A percentile compares a stretch with the other conserved stretches of the same genome.
Conservation (phyloP, 768 basidiomycete genomes). For the Mrakia frigida region DNA sequence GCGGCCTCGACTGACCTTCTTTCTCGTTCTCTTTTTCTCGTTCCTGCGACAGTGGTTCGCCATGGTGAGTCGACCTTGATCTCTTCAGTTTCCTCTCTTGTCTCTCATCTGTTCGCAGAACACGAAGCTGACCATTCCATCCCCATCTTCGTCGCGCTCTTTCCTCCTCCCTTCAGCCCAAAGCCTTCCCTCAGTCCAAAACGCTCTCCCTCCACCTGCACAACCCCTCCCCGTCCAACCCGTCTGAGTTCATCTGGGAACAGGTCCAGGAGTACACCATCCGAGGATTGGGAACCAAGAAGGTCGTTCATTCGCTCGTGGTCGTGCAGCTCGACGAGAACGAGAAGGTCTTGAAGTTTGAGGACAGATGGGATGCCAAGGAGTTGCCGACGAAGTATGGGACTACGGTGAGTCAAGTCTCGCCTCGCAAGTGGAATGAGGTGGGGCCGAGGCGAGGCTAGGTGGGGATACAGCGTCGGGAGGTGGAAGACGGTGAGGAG, state of each 20-base stretch:
- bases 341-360: constrained; percentile 56
- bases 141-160: constrained; percentile 20
- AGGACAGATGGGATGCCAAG: constrained; percentile 60
- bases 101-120: no score
- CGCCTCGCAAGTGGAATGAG: no score
- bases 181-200: constrained; percentile 53
- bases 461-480: no score
- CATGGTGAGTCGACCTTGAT: constrained; percentile 51
- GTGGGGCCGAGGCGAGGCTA: no score
- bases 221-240: constrained; percentile 56
- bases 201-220: constrained; percentile 53
- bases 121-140: constrained; percentile 46
- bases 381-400: constrained; percentile 54
- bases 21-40: not conserved
- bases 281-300: not conserved
- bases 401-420: constrained; percentile 40
- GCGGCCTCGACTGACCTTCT: not conserved
- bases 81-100: no score
- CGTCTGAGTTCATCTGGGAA: constrained; percentile 58
- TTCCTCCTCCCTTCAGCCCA: constrained; percentile 39
- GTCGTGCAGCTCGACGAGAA: constrained; percentile 62
- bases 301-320: constrained; percentile 60
- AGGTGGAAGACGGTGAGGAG: not conserved
- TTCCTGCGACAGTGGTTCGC: constrained; percentile 50
- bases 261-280: constrained; percentile 58